These are phyloP conservation scores for Entomophthora muscae DNA, from an alignment of 371 early-diverging fungal species.

Conservation along the genomic window DNA sequence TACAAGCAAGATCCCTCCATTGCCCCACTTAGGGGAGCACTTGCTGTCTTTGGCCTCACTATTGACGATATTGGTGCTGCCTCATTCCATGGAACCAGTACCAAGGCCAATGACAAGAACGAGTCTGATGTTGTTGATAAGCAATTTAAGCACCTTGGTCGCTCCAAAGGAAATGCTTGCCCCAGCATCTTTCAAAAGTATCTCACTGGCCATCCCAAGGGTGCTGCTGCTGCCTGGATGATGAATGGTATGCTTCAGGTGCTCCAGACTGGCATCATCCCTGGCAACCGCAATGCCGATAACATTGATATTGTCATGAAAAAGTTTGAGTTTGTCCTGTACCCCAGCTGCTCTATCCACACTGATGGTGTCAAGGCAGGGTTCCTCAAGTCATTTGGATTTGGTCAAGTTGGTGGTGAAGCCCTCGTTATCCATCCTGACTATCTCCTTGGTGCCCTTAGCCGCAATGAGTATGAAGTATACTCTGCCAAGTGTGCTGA, in stretches of 20 bases:
- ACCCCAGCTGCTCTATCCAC: slow-evolving; percentile 73
- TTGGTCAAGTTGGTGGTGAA: slow-evolving; percentile 94
- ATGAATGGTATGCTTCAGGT: slow-evolving; percentile 83
- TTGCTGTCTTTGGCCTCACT: slow-evolving; percentile 78
- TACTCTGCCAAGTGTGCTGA: slow-evolving; percentile 51
- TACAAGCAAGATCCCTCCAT: slow-evolving; percentile 65
- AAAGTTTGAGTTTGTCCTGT: slow-evolving; percentile 66
- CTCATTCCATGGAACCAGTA: slow-evolving; percentile 97
- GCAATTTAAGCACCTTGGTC: slow-evolving; percentile 78
- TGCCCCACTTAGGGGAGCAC: slow-evolving; percentile 79
- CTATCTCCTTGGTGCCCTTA: slow-evolving; percentile 66
- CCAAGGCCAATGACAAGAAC: slow-evolving; percentile 93
- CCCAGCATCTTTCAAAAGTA: slow-evolving; percentile 86
- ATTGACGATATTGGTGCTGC: slow-evolving; percentile 88
- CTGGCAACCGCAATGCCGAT: slow-evolving; percentile 93
- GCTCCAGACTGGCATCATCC: slow-evolving; percentile 74
- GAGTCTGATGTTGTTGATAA: slow-evolving; percentile 77
- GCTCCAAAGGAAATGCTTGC: slow-evolving; percentile 66
- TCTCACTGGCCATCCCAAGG: slow-evolving; percentile 94
- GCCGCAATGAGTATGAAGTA: slow-evolving; percentile 43
- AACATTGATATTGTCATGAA: slow-evolving; percentile 71
- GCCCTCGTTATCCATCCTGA: slow-evolving; percentile 80
- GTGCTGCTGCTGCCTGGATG: slow-evolving; percentile 95
- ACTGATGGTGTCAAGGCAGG: slow-evolving; percentile 89
- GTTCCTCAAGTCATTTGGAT: slow-evolving; percentile 87